Base-by-base conservation (phyloP, 257 asterid species). In the Solanum appendiculatum region DNA sequence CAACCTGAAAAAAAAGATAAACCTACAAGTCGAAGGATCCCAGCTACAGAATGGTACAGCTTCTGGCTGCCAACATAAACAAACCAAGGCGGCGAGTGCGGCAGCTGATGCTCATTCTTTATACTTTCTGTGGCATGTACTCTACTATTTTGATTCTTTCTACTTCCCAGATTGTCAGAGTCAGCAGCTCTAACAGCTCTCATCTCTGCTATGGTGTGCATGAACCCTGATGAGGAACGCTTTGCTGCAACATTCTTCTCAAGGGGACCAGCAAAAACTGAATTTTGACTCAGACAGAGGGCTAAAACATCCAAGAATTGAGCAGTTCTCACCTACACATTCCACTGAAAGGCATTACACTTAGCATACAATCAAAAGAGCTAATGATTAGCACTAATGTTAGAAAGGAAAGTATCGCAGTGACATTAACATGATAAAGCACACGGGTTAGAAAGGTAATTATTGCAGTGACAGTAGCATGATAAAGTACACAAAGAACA, bases 81-180 rank as follows among this genome's bases (percentile, higher is more conserved):
- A 91, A 96, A 94, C 99, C 99, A 97, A 77, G 99, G 99, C 39
- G 99, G 99, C 94, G 95, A 92, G 91, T 90, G 91, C 70, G 98
- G 99, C 74, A 96, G 92, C 92, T 89, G 93, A 86, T 93, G 90
- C 81, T 91, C 93, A 25, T 91, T 89, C 54, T 86, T 88, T 89
- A 89, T 84, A 84, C 87, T 92, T 86, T 92, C 93, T 72, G 84
- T 80, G 85, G 88, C 82, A 83, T 40, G 70, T 75, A 60, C 85
- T 85, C 86, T 92, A 80, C 90, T 89, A 88, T 86, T 92, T 87
- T 89, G 94, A 78, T 83, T 85, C 86, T 88, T 93, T 7, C 87
- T 83, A 85, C 40, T 34, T 29, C 88, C 92, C 40, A 92, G 91
- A 85, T 88, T 85, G 72, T 90, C 92, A 58, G 88, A 51, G 70